Evolutionary conservation across 2,329 filamentous ascomycete genomes (phyloP).

Genomic region (Stachybotrys echinatus): DNA sequence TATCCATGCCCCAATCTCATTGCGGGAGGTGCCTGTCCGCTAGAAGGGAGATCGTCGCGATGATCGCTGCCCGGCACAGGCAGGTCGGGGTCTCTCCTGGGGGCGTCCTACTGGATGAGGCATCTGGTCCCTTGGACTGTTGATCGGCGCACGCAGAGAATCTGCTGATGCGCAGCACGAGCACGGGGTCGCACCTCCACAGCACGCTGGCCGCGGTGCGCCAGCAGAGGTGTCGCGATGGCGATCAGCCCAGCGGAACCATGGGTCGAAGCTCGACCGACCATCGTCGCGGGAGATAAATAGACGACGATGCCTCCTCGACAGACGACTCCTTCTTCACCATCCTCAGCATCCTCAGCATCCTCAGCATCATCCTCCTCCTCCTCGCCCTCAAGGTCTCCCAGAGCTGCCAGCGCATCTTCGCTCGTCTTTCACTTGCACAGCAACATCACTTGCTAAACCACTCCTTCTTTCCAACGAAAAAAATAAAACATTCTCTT

Average conservation of each 20-base stretch:
- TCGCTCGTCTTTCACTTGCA: not conserved
- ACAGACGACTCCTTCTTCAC: not conserved
- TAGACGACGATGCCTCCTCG: not conserved
- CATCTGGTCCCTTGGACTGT: not conserved
- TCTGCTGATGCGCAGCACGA: not conserved
- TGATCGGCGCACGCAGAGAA: not conserved
- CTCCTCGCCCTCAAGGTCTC: not conserved
- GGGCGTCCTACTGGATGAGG: not conserved
- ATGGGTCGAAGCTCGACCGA: not conserved
- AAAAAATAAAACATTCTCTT: not conserved
- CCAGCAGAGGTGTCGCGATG: not conserved
- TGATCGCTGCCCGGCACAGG: not conserved
- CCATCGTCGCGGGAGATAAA: not conserved
- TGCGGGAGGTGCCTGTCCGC: not conserved
- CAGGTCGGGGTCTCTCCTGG: not conserved
- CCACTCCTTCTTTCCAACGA: not conserved
- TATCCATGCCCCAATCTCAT: not conserved
- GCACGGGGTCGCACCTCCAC: not conserved
- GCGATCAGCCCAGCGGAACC: not conserved
- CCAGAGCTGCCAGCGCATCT: not conserved
- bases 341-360: not conserved
- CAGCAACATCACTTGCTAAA: not conserved
- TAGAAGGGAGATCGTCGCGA: not conserved
- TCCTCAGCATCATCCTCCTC: not conserved
- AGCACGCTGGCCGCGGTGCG: not conserved